These are phyloP conservation scores for Boletus patriciae DNA, from an alignment of 768 basidiomycete genomes.

Conservation along the genomic window DNA sequence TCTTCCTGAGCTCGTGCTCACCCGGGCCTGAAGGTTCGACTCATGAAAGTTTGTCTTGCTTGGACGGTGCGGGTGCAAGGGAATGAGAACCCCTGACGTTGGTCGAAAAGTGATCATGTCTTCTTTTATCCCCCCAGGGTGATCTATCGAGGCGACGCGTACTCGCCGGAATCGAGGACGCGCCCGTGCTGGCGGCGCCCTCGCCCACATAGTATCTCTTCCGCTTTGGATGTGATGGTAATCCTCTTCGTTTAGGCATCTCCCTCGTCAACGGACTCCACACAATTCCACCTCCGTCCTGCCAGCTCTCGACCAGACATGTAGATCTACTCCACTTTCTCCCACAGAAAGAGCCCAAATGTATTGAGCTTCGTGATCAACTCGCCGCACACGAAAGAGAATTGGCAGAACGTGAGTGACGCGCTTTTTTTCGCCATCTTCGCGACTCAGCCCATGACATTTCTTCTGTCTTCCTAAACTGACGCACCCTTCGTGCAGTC, in stretches of 20 bases:
- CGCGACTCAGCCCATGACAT: too few relatives aligned
- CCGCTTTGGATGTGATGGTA: background rate
- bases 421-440: too few relatives aligned
- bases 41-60: slow-evolving; percentile 20
- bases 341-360: slow-evolving; percentile 83
- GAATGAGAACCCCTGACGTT: slow-evolving; percentile 57
- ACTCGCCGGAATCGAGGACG: background rate
- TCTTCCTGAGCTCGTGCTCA: slow-evolving; percentile 16
- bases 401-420: slow-evolving; percentile 54
- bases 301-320: slow-evolving; percentile 47
- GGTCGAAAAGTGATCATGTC: slow-evolving; percentile 62
- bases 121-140: background rate
- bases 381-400: slow-evolving; percentile 73
- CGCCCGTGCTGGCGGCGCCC: too few relatives aligned
- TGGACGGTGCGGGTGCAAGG: slow-evolving; percentile 5
- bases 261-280: background rate
- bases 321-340: slow-evolving; percentile 80
- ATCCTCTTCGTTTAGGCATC: background rate
- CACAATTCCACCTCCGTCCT: too few relatives aligned
- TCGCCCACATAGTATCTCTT: background rate
- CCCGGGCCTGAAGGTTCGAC: too few relatives aligned
- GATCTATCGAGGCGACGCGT: background rate
- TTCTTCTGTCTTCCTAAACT: background rate
- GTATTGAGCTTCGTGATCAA: slow-evolving; percentile 76
- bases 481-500: slow-evolving; percentile 38